Evolutionary conservation across 2,329 filamentous ascomycete genomes (phyloP).

Genomic region (Myriosclerotinia duriaeana): DNA sequence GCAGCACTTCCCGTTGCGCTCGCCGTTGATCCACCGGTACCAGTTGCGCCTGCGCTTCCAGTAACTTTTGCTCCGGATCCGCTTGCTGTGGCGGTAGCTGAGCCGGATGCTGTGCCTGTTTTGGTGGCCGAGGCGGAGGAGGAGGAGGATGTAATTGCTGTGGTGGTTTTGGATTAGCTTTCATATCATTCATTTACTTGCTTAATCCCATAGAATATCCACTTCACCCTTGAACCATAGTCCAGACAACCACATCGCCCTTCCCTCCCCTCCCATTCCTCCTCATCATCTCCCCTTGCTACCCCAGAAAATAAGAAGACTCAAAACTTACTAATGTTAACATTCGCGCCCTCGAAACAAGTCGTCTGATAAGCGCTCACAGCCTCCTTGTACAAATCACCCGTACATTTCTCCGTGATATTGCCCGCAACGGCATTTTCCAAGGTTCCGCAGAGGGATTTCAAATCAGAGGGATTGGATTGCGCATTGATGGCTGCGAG

Average conservation of each 20-base stretch:
- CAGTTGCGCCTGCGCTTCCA: neutral
- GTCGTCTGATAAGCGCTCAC: constrained; percentile 23
- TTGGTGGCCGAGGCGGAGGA: neutral
- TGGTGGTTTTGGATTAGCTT: neutral
- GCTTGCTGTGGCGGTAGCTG: neutral
- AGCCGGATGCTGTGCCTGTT: neutral
- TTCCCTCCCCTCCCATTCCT: neutral
- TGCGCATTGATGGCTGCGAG: constrained; percentile 30
- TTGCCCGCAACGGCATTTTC: constrained; percentile 23
- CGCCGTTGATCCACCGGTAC: neutral
- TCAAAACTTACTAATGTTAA: constrained; percentile 18
- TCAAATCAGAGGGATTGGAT: constrained; percentile 26
- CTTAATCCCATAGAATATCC: neutral
- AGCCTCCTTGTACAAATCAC: constrained; percentile 2
- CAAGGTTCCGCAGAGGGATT: constrained; percentile 23
- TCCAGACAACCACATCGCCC: neutral
- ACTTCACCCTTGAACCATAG: neutral
- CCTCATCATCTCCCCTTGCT: neutral
- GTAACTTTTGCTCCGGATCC: constrained; percentile 1
- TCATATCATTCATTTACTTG: neutral
- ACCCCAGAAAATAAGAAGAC: neutral
- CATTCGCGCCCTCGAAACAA: constrained; percentile 19
- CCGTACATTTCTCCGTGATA: constrained; percentile 24
- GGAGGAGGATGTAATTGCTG: constrained; percentile 11
- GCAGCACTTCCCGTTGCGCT: constrained; percentile 1